Conservation (phyloP, 371 early-diverging fungal genomes). For the Choanephora cucurbitarum region DNA sequence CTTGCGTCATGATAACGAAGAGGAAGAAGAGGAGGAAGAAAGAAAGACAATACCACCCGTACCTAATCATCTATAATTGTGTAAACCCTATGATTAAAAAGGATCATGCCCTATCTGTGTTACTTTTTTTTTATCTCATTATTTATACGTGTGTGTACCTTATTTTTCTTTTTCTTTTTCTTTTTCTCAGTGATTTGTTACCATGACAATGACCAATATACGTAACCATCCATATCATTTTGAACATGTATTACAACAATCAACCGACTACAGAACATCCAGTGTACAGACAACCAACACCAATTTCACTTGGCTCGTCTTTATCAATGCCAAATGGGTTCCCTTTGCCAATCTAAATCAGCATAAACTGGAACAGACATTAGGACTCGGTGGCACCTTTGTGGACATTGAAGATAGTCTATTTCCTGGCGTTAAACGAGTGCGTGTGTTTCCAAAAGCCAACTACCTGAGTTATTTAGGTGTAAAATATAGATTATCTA, state of each 20-base stretch:
- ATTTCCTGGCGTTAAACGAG: slow-evolving; percentile 48
- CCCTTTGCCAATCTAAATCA: slow-evolving; percentile 48
- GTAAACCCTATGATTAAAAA: no score
- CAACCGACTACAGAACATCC: slow-evolving; percentile 26
- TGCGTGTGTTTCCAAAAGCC: slow-evolving; percentile 51
- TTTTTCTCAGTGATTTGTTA: not conserved
- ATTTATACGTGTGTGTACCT: no score
- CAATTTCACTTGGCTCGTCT: slow-evolving; percentile 50
- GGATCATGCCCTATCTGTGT: not conserved
- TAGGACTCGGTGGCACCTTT: slow-evolving; percentile 51
- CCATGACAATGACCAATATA: slow-evolving; percentile 29
- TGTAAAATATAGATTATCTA: slow-evolving; percentile 51
- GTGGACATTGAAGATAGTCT: slow-evolving; percentile 49
- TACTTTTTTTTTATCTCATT: no score
- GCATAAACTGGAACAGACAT: slow-evolving; percentile 45
- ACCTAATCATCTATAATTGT: not conserved
- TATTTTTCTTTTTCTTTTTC: not conserved
- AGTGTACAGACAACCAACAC: slow-evolving; percentile 19
- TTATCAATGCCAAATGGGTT: slow-evolving; percentile 46
- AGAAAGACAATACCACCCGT: slow-evolving; percentile 4
- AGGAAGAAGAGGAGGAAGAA: slow-evolving; percentile 21
- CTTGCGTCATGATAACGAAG: slow-evolving; percentile 40
- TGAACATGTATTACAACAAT: slow-evolving; percentile 38
- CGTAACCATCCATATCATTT: slow-evolving; percentile 43
- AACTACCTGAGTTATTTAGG: slow-evolving; percentile 51